Base-by-base conservation (phyloP, 2,329 filamentous ascomycete species). In the Penicillium sp. region DNA sequence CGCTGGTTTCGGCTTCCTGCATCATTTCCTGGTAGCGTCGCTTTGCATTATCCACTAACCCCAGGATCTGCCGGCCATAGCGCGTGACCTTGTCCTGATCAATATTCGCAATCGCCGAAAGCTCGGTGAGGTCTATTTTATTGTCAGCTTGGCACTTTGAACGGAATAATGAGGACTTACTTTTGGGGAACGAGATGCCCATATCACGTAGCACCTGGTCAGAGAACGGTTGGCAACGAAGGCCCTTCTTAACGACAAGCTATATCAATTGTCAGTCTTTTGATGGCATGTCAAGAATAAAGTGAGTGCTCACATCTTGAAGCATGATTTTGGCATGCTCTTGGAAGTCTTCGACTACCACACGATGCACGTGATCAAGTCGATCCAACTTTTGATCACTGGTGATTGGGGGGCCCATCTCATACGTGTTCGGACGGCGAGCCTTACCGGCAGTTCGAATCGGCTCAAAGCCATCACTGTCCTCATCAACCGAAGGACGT, bases 301-400 rank as follows among this genome's bases (percentile, higher is more conserved):
- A 4, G 9, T n/a, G 9, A 18, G 39, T 35, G 61, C 70, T 66
- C 59, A 77, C 76, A 38, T 74, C 65, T 56, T 76, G 70, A 47
- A 76, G 72, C 34, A 74, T 68, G 35, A 70, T 64, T 60, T 78
- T 78, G 4, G 78, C 77, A 47, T 72, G 67, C 16, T 70, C 64
- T 46, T 80, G 68, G 57, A 80, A 80, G 29, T 78, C 76, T 50
- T 80, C 77, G 4, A 77, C 73, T 16, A 81, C 72, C 16, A 71
- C 70, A 58, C 69, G 69, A 58, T 76, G 76, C 39, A 74, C 67
- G 44, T 69, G 61, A 66, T 78, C 74, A 65, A 80, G 66, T 50
- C 71, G 62, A 41, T 70, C 68, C 39, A 78, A 64, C 45, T 70
- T 71, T 44, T 70, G 65, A 57, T 79, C 78, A 34, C 68, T 67